Evolutionary conservation across 768 basidiomycete genomes (phyloP).

Genomic region (Megacollybia marginata): DNA sequence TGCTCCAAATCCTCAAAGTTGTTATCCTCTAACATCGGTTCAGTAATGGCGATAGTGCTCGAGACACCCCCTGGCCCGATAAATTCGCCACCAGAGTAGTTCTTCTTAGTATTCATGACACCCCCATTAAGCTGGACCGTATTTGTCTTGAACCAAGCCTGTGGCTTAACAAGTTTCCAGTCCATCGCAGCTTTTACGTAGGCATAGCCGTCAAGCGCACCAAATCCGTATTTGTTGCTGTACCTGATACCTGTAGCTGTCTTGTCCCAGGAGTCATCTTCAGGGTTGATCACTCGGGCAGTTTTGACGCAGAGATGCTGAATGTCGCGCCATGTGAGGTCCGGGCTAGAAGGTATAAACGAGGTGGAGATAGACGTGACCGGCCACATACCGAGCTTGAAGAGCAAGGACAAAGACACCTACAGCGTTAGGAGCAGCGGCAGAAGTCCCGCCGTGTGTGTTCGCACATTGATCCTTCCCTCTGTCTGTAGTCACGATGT

Average conservation of each 20-base stretch:
- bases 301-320: slow-evolving; percentile 83
- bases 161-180: slow-evolving; percentile 90
- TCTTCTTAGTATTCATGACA: slow-evolving; percentile 42
- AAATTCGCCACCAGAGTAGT: slow-evolving; percentile 55
- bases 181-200: slow-evolving; percentile 75
- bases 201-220: slow-evolving; percentile 74
- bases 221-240: slow-evolving; percentile 95
- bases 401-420: slow-evolving; percentile 91
- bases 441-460: slow-evolving; percentile 92
- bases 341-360: slow-evolving; percentile 49
- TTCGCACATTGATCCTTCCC: slow-evolving; percentile 77
- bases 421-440: slow-evolving; percentile 94
- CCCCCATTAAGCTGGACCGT: slow-evolving; percentile 61
- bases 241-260: slow-evolving; percentile 60
- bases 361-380: slow-evolving; percentile 1
- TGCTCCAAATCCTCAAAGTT: slow-evolving; percentile 92
- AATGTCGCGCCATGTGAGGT: slow-evolving; percentile 93
- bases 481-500: slow-evolving; percentile 92
- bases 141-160: slow-evolving; percentile 80
- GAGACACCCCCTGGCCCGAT: slow-evolving; percentile 61
- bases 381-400: slow-evolving; percentile 58
- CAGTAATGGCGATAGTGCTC: slow-evolving; percentile 58
- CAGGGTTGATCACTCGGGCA: slow-evolving; percentile 71
- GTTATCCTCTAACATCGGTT: slow-evolving; percentile 54
- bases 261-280: slow-evolving; percentile 91